Base-by-base conservation (phyloP, 257 asterid genomes). In the Cruciata laevipes region DNA sequence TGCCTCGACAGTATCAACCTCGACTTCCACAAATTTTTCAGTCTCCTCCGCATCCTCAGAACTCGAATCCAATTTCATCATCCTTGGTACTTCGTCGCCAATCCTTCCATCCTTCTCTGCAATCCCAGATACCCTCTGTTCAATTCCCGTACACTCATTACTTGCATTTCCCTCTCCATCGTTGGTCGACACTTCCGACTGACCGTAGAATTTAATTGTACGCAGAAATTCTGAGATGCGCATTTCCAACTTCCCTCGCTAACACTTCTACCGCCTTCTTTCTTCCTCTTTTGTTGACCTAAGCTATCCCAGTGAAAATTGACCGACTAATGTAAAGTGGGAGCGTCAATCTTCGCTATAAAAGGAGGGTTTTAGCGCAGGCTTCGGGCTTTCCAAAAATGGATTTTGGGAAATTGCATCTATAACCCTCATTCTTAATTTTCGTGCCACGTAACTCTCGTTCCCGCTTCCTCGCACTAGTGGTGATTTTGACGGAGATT, bases 11-110 rank as follows among this genome's bases (percentile, higher is more conserved):
- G 53, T 73, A 76, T 72, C 58, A 60, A 61, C 63, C 2, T 40
- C 62, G 58, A 71, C 63, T 66, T 12, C 21, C 21, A 2, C 27
- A 0, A 20, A 55, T 61, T 76, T 65, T 61, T 71, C 61, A 64
- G 78, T 63, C 68, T 72, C 79, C 23, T 69, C 66, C 49, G 70
- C 67, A 32, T 63, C 72, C 76, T 74, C 57, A 63, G 44, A 38
- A 38, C 44, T 38, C 6, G 44, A 38, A 38, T 1, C 44, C 44
- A 38, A 3, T 38, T 7, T 60, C 59, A 2, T 32, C 62, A 55
- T 0, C 40, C 42, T 57, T 60, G 58, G 27, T 52, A 21, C 37
- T 24, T 10, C 42, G 7, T 8, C n/a, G n/a, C n/a, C n/a, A n/a
- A n/a, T 7, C 6, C 42, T 58, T 25, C 37, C 9, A 25, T 31